Percentiles rank a stretch among this genome's conserved stretches.
Conservation (phyloP, 345 rosid species). For the Orychophragmus violaceus region DNA sequence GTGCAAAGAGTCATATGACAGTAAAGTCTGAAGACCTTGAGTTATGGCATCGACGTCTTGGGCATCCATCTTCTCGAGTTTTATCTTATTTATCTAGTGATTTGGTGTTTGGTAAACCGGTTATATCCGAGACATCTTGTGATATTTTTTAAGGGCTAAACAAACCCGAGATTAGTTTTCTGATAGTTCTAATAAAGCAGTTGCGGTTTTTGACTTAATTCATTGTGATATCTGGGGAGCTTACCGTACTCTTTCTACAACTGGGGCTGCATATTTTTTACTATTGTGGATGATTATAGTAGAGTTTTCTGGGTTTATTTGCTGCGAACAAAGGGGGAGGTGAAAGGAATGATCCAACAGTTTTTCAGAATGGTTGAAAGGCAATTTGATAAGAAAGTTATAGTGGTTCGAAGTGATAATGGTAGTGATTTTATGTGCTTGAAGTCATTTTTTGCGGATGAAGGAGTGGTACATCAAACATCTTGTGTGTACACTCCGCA, state of each 20-base stretch:
- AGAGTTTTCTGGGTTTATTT: background rate
- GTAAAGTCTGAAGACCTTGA: no score
- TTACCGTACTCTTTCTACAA: background rate
- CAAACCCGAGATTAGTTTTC: background rate
- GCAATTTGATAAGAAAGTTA: no score
- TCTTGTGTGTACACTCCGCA: no score
- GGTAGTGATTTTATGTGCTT: no score
- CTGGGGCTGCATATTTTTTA: background rate
- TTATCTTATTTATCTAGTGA: background rate
- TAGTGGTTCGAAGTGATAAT: no score
- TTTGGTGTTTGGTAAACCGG: background rate
- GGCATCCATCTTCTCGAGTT: background rate
- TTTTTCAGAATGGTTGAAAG: no score
- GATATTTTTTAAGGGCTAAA: background rate
- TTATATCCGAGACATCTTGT: background rate
- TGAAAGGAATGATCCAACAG: no score
- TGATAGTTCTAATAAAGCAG: background rate
- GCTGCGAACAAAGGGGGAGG: no score
- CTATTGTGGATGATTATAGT: background rate
- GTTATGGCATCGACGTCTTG: background rate
- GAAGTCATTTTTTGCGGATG: no score
- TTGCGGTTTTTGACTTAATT: background rate
- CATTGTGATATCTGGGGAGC: background rate
- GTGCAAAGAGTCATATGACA: background rate
- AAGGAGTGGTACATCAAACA: no score